Evolutionary conservation across 148 eudicot species (phyloP), one percentile per base, ranked within the genome.

Genomic region (Diospyros lotus): DNA sequence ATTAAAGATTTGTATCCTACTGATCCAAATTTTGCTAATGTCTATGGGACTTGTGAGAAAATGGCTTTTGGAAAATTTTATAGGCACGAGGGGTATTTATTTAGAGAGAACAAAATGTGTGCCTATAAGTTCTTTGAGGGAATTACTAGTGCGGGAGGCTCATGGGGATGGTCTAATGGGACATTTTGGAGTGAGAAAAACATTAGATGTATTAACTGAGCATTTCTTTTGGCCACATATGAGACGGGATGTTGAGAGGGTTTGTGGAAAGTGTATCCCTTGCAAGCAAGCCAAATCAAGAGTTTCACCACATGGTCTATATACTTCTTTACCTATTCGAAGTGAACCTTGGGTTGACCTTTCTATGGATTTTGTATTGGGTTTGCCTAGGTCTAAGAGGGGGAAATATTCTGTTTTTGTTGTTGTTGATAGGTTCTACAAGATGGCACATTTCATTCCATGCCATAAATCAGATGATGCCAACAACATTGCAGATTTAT

Each of bases 181-280:
- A 41, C 66, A 76, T 58, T 76, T 66, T 76, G 64, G 65, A 5
- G 46, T 54, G 15, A 40, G 38, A 8, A 76, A 76, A 13, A 76
- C 65, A 6, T 8, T 52, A 2, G 39, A 39, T 1, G 58, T 67
- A 18, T n/a, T 56, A 15, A 9, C 38, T 2, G 79, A 70, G 6
- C 63, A 77, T 50, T 77, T 69, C 44, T 51, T 54, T 52, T 69
- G 61, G 80, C 75, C 63, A 13, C 5, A 42, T 3, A 77, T 77
- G 75, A 38, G 18, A 38, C 48, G 50, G 2, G 80, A 77, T 52
- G 69, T 77, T n/a, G 54, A 73, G 66, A 15, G 11, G 13, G 3
- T 60, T 46, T 15, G 64, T 43, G 7, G 9, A 18, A 43, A 55
- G 13, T 73, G 58, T 17, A 4, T 18, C 3, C 45, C 76, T 2